Conservation (phyloP, 2,329 filamentous ascomycete genomes). For the Bipolaris oryzae region DNA sequence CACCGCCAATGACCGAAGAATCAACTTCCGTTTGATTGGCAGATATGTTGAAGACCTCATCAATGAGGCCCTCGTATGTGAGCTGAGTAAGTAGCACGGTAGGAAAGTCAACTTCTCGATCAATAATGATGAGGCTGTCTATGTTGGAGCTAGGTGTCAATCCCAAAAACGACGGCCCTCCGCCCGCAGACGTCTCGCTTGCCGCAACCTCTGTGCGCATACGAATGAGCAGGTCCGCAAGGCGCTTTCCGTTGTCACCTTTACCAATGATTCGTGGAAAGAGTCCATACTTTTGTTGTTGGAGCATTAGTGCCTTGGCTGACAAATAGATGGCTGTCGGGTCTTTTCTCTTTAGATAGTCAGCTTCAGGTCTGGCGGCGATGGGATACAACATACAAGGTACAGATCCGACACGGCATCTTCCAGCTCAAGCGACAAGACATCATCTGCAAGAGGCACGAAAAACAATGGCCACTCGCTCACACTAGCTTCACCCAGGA, state of each 20-base stretch:
- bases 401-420: slow-evolving; percentile 88
- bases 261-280: slow-evolving; percentile 96
- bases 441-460: slow-evolving; percentile 87
- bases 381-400: slow-evolving; percentile 59
- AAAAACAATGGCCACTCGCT: slow-evolving; percentile 87
- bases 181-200: slow-evolving; percentile 70
- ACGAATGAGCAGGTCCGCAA: slow-evolving; percentile 83
- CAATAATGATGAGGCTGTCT: slow-evolving; percentile 92
- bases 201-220: slow-evolving; percentile 90
- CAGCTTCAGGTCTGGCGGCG: slow-evolving; percentile 19
- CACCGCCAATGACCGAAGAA: slow-evolving; percentile 82
- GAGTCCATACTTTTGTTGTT: slow-evolving; percentile 89
- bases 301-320: slow-evolving; percentile 89
- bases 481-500: slow-evolving; percentile 90
- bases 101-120: slow-evolving; percentile 92
- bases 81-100: slow-evolving; percentile 91
- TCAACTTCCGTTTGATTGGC: slow-evolving; percentile 95
- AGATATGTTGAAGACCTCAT: slow-evolving; percentile 89
- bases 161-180: slow-evolving; percentile 62
- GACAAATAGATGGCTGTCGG: slow-evolving; percentile 88
- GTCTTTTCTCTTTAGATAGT: slow-evolving; percentile 70
- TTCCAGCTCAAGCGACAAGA: slow-evolving; percentile 88
- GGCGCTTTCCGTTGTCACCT: slow-evolving; percentile 87
- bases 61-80: slow-evolving; percentile 94
- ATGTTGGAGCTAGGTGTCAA: slow-evolving; percentile 84